A percentile compares a stretch with the other conserved stretches of the same genome.
Conservation (phyloP, 2,329 filamentous ascomycete genomes). For the Verticillium zaregamsianum region DNA sequence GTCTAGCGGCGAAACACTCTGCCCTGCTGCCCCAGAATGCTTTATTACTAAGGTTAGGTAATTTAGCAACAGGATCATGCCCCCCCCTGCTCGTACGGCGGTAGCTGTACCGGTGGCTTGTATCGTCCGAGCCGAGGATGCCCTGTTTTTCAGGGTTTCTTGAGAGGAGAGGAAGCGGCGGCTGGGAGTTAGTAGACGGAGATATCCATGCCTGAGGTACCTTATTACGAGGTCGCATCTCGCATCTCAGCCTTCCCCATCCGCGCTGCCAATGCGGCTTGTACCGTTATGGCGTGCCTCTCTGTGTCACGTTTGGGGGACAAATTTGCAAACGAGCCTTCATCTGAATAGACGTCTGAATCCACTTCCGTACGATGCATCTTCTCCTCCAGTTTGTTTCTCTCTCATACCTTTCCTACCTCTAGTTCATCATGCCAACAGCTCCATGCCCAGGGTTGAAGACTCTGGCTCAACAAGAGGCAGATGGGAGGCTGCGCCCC, state of each 20-base stretch:
- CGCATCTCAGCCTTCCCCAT: not conserved
- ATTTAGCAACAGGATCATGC: not conserved
- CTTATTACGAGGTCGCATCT: not conserved
- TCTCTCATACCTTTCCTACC: too few relatives aligned
- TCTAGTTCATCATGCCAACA: too few relatives aligned
- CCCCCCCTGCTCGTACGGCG: not conserved
- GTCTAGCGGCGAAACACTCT: constrained; percentile 1
- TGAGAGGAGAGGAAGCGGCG: not conserved
- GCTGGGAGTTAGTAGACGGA: not conserved
- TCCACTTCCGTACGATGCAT: too few relatives aligned
- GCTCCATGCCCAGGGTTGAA: not conserved
- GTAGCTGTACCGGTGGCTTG: not conserved
- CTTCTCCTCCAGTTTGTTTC: too few relatives aligned
- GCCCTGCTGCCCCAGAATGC: not conserved
- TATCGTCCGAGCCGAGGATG: not conserved
- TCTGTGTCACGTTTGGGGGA: too few relatives aligned
- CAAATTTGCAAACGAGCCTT: too few relatives aligned
- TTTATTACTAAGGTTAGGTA: not conserved
- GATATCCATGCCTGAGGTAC: not conserved
- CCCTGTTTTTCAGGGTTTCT: not conserved
- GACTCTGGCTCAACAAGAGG: too few relatives aligned
- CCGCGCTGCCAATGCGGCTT: not conserved
- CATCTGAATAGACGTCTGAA: too few relatives aligned
- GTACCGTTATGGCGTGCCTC: not conserved
- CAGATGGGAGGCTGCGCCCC: too few relatives aligned